A percentile compares a stretch with the other conserved stretches of the same genome.
Conservation (phyloP, 2,329 filamentous ascomycete species). For the Coniosporium tulheliwenetii region DNA sequence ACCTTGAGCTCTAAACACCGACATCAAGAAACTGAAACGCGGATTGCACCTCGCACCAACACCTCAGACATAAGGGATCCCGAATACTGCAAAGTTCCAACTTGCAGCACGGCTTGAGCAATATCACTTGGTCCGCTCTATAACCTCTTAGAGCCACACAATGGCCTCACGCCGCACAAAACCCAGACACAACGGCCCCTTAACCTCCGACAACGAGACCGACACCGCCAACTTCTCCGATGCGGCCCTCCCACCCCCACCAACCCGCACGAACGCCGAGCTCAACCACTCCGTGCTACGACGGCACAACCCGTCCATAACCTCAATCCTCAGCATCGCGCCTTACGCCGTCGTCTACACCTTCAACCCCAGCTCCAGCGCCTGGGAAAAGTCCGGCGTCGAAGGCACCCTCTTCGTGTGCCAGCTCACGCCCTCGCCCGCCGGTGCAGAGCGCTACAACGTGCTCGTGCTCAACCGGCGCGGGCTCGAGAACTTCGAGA, state of each 20-base stretch:
- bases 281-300: conserved; percentile 76
- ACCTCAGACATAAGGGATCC: too few relatives aligned
- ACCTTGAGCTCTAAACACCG: too few relatives aligned
- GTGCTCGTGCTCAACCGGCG: conserved; percentile 32
- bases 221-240: conserved; percentile 23
- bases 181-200: conserved; percentile 7
- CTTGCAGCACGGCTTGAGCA: too few relatives aligned
- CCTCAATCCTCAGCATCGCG: conserved; percentile 61
- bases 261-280: conserved; percentile 58
- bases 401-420: conserved; percentile 87
- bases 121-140: too few relatives aligned
- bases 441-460: conserved; percentile 21
- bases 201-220: conserved; percentile 38
- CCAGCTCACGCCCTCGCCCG: conserved; percentile 31
- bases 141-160: too few relatives aligned
- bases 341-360: conserved; percentile 78
- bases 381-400: conserved; percentile 74
- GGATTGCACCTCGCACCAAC: too few relatives aligned
- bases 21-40: too few relatives aligned
- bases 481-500: conserved; percentile 30
- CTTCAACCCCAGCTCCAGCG: conserved; percentile 46
- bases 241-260: conserved; percentile 23
- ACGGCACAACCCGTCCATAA: conserved; percentile 63
- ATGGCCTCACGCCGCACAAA: too few relatives aligned
- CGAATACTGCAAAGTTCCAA: too few relatives aligned